Percentiles rank a stretch among this genome's conserved stretches.
Conservation (phyloP, 352 stramenopile genomes). For the Phytophthora meadii region DNA sequence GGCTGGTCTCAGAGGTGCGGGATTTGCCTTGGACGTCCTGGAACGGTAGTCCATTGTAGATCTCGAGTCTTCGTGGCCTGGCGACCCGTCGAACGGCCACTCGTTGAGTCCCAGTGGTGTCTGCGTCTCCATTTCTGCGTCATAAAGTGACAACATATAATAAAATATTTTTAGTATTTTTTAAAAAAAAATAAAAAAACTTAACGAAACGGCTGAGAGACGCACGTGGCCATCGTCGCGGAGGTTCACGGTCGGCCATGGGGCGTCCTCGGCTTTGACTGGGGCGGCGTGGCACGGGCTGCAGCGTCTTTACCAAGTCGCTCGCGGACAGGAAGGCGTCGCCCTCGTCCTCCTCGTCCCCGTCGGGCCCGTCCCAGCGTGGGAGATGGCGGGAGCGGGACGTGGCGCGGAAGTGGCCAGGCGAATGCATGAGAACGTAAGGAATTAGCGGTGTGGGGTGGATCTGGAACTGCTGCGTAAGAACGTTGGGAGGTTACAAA, state of each 20-base stretch:
- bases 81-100: slow-evolving; percentile 29
- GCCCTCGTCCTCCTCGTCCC: slow-evolving; percentile 22
- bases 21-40: slow-evolving; percentile 1
- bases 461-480: slow-evolving; percentile 25
- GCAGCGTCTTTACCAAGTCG: slow-evolving; percentile 41
- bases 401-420: slow-evolving; percentile 23
- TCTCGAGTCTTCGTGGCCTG: slow-evolving; percentile 3
- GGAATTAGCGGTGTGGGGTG: not conserved
- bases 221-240: slow-evolving; percentile 22
- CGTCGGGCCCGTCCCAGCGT: slow-evolving; percentile 21
- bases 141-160: not conserved
- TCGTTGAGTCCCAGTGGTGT: slow-evolving; percentile 24
- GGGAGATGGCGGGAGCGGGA: slow-evolving; percentile 11
- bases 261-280: slow-evolving; percentile 10
- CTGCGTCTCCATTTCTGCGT: slow-evolving; percentile 27
- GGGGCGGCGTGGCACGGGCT: slow-evolving; percentile 26
- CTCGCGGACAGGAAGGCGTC: slow-evolving; percentile 41
- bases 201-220: not conserved
- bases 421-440: slow-evolving; percentile 22
- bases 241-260: slow-evolving; percentile 12
- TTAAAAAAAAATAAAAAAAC: not conserved
- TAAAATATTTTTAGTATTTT: not conserved
- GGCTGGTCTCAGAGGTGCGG: too few relatives aligned
- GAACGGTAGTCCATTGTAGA: slow-evolving; percentile 13
- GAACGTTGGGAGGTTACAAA: slow-evolving; percentile 6